Evolutionary conservation across 169 alveolate genomes (phyloP), one percentile per base, ranked within the genome.

Genomic region (Eimeria sp.): DNA sequence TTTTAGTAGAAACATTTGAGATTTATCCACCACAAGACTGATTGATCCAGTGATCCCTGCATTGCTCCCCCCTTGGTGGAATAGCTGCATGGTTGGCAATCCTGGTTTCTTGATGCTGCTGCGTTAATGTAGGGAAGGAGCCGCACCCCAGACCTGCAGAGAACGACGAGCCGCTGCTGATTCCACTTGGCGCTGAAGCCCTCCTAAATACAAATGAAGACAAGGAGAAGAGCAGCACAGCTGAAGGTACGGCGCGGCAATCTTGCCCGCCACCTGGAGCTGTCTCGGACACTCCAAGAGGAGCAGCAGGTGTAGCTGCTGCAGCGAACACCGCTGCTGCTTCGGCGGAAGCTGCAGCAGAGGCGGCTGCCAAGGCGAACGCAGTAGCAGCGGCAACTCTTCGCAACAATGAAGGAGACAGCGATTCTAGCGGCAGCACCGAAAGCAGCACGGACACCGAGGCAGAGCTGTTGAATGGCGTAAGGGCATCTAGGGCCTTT

Each of bases 271-370:
- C 90, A 52, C 46, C 66, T n/a, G 82, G 46, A 64, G 16, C 46
- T 62, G 56, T 40, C 40, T 16, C 80, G 23, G 43, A 40, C 37
- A 33, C 4, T 30, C 72, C 72, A 37, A 52, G 74, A 20, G 80
- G 27, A 40, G 80, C 94, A 13, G 60, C 85, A 40, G 83, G 83
- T 40, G 83, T 74, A 37, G 85, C 95, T 52, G 72, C 58, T 46
- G 85, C 95, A 20, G 95, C 95, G 71, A 49, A 37, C 72, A 89
- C 25, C 60, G 95, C 88, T 52, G 76, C 40, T 16, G 95, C 72
- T 14, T 71, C 88, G n/a, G 95, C 88, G 11, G 87, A 72, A 89
- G 95, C 95, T 58, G 95, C 95, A 54, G 95, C 85, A 25, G 87
- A 89, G 72, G 87, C 85, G 3, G 95, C 85, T 16, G 76, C 95